A percentile compares a stretch with the other conserved stretches of the same genome.
phyloP scores from a whole-genome alignment of 2,329 filamentous ascomycete species.

The Volutella citrinella region DNA sequence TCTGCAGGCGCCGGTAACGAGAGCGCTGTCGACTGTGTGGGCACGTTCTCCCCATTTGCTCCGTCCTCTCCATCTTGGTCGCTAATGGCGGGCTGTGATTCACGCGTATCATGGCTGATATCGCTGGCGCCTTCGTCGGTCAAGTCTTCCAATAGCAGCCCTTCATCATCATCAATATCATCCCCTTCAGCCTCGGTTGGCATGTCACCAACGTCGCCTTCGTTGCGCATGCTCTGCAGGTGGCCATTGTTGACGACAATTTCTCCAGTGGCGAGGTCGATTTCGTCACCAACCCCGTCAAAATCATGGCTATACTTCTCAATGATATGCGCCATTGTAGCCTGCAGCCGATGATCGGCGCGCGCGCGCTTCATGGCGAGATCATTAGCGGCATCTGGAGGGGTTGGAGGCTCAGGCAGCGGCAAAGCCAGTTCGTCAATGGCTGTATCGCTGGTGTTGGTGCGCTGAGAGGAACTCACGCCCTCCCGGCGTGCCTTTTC shows the following conservation, averaged over 20 bases:
- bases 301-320: slow-evolving; percentile 85
- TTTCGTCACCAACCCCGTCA: slow-evolving; percentile 79
- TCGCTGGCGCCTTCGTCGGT: slow-evolving; percentile 19
- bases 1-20: no score
- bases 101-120: no score
- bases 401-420: slow-evolving; percentile 44
- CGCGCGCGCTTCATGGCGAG: slow-evolving; percentile 60
- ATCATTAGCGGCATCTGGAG: slow-evolving; percentile 52
- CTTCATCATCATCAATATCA: slow-evolving; percentile 35
- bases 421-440: slow-evolving; percentile 48
- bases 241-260: slow-evolving; percentile 93
- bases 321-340: slow-evolving; percentile 85
- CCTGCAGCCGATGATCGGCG: slow-evolving; percentile 72
- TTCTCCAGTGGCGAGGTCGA: slow-evolving; percentile 76
- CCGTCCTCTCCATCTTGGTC: no score
- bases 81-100: no score
- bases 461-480: slow-evolving; percentile 30
- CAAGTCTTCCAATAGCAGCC: slow-evolving; percentile 31
- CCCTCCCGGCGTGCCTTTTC: slow-evolving; percentile 60
- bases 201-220: slow-evolving; percentile 43
- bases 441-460: slow-evolving; percentile 35
- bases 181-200: slow-evolving; percentile 21
- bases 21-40: no score
- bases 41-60: no score
- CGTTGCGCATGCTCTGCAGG: slow-evolving; percentile 58